Percentiles rank a stretch among this genome's conserved stretches.
phyloP scores from a whole-genome alignment of 129 eudicot genomes.

The Centaurea solstitialis region DNA sequence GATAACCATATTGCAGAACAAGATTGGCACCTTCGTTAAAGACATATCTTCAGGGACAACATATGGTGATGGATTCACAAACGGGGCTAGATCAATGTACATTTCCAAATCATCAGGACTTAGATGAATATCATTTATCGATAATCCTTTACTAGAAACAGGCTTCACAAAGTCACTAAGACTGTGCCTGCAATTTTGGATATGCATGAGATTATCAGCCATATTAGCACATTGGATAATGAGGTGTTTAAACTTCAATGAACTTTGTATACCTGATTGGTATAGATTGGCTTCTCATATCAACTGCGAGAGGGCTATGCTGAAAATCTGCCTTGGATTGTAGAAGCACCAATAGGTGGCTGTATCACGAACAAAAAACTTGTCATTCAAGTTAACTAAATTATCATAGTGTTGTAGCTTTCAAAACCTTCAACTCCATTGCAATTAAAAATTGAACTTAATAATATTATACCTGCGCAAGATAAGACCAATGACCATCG shows the following conservation, averaged over 20 bases:
- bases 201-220: neutral
- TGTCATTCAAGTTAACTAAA: neutral
- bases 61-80: slow-evolving; percentile 92
- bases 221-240: neutral
- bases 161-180: slow-evolving; percentile 94
- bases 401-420: neutral
- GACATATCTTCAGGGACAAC: slow-evolving; percentile 99
- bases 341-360: slow-evolving; percentile 88
- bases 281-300: slow-evolving; percentile 71
- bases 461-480: slow-evolving; percentile 63
- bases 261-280: slow-evolving; percentile 64
- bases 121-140: slow-evolving; percentile 76
- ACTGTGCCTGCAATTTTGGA: slow-evolving; percentile 65
- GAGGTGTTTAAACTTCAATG: neutral
- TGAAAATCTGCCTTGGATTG: slow-evolving; percentile 96
- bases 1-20: neutral
- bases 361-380: slow-evolving; percentile 35
- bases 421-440: neutral
- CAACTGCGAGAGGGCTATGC: slow-evolving; percentile 85
- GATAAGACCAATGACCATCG: slow-evolving; percentile 88
- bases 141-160: slow-evolving; percentile 87
- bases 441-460: slow-evolving; percentile 10
- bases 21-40: slow-evolving; percentile 70
- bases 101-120: slow-evolving; percentile 88
- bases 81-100: slow-evolving; percentile 97